Evolutionary conservation across 257 asterid genomes (phyloP), one percentile per base, ranked within the genome.

Genomic region (Solanum lycopersicoides): DNA sequence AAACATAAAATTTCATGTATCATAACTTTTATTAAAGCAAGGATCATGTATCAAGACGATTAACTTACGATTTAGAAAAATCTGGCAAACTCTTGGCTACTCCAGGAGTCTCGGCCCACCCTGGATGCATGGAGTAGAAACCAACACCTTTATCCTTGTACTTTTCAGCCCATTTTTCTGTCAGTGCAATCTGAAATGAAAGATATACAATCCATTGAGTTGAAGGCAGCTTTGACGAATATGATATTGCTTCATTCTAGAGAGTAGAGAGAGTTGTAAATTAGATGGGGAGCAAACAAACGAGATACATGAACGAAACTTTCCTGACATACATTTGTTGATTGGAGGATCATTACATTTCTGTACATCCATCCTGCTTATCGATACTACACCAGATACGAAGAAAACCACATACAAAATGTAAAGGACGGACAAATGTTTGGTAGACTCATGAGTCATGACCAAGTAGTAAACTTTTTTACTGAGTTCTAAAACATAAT

Each of bases 21-120:
- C 66, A 59, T 59, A 12, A 20, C 66, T 20, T 20, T 7, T 59
- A 56, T 3, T 20, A 8, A 59, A 20, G 0, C 25, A 59, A 59
- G 66, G 66, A 59, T 20, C 66, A 20, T 59, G 12, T 56, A 20
- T 59, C 66, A 59, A 59, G 82, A 73, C 8, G 32, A 79, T 42
- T 50, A 86, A 42, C 93, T 90, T 91, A 97, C 99, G 86, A 12
- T 88, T 95, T 88, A 53, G 96, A 90, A 87, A 97, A 92, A 45
- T 85, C 73, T 1, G 98, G 98, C 93, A 97, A 85, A 83, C 98
- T 97, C 82, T 89, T 95, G 91, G 95, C 88, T 44, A 97, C 98
- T 88, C 99, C 99, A 5, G 99, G 98, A 28, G 98, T 97, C 92
- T 93, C 98, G 16, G 99, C 99, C 99, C 99, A 97, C 68, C 99